phyloP scores from a whole-genome alignment of 164 flowering plant species.

The Sedum album region DNA sequence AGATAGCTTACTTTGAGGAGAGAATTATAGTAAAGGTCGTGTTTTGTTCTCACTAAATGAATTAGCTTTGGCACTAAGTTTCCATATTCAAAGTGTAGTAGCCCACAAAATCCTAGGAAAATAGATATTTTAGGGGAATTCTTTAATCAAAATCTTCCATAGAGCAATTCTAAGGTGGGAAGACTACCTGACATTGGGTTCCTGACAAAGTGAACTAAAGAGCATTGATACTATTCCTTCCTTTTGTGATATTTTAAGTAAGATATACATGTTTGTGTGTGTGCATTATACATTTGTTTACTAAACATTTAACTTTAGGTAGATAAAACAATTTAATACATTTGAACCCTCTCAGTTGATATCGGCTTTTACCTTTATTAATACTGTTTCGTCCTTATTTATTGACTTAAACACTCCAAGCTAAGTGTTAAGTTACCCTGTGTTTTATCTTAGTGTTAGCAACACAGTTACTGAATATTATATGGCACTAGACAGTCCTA shows the following conservation, averaged over 20 bases:
- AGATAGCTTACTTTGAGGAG: neutral
- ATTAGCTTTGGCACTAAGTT: slow-evolving; percentile 2
- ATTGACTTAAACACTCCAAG: neutral
- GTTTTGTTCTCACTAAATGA: neutral
- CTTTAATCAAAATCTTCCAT: slow-evolving; percentile 13
- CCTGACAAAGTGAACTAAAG: slow-evolving; percentile 8
- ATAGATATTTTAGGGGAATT: slow-evolving; percentile 22
- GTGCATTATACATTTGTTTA: slow-evolving; percentile 2
- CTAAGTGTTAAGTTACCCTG: neutral
- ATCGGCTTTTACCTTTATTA: neutral
- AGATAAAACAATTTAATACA: neutral
- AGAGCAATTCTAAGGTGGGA: neutral
- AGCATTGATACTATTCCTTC: slow-evolving; percentile 1
- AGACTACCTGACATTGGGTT: neutral
- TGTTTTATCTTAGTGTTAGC: neutral
- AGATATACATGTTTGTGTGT: neutral
- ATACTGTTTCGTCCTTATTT: neutral
- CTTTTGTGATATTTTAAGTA: neutral
- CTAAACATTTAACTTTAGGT: neutral
- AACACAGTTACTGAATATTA: neutral
- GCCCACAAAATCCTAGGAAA: slow-evolving; percentile 48
- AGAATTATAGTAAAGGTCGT: neutral
- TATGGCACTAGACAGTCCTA: neutral
- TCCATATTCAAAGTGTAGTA: slow-evolving; percentile 11
- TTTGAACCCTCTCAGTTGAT: neutral